Percentiles rank a stretch among this genome's conserved stretches.
phyloP scores from a whole-genome alignment of 768 basidiomycete genomes.

The Rhizopogon roseolus region DNA sequence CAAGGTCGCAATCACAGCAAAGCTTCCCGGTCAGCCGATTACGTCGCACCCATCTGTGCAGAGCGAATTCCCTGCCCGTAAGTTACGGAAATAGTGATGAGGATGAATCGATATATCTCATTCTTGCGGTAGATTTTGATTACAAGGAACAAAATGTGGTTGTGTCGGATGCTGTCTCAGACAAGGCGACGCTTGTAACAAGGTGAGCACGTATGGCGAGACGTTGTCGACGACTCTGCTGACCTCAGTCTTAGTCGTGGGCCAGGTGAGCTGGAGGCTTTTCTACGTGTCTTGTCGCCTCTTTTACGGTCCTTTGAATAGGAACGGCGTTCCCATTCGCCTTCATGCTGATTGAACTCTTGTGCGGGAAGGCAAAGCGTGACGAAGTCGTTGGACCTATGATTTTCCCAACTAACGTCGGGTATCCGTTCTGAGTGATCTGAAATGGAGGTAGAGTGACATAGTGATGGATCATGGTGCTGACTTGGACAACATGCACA shows the following conservation, averaged over 20 bases:
- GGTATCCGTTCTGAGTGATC: constrained; percentile 26
- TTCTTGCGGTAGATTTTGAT: constrained; percentile 48
- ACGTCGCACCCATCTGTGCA: constrained; percentile 80
- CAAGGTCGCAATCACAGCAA: constrained; percentile 58
- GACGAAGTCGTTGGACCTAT: constrained; percentile 61
- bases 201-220: constrained; percentile 40
- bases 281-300: neutral
- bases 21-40: constrained; percentile 55
- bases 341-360: constrained; percentile 65
- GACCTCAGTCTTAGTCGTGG: constrained; percentile 49
- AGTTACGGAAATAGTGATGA: constrained; percentile 5
- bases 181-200: constrained; percentile 59
- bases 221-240: neutral
- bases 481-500: neutral
- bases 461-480: neutral
- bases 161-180: constrained; percentile 36
- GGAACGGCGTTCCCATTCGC: constrained; percentile 79
- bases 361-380: constrained; percentile 60
- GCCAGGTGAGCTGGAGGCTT: constrained; percentile 44
- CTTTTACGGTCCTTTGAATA: constrained; percentile 13
- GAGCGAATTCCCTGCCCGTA: constrained; percentile 50
- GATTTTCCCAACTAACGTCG: constrained; percentile 60
- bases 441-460: no score
- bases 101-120: neutral
- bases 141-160: constrained; percentile 75